Evolutionary conservation across 2,329 filamentous ascomycete genomes (phyloP), one percentile per base, ranked within the genome.

Genomic region (Grosmannia huntii): DNA sequence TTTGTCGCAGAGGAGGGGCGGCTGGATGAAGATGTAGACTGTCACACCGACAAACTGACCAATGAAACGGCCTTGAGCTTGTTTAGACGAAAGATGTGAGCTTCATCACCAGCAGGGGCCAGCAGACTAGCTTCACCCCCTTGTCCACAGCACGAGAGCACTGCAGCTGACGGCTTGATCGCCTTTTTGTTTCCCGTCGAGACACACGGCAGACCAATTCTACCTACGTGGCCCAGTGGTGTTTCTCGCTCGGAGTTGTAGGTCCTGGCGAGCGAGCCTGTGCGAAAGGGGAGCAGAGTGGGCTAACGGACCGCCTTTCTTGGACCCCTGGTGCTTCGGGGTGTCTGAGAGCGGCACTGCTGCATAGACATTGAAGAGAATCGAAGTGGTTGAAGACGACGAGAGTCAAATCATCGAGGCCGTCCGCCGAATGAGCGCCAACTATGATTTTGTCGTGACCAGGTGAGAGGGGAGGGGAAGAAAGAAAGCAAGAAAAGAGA

Each of bases 381-480:
- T 97, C 57, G 94, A 97, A 70, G 91, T 96, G 59, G 94, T 97
- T 66, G 86, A 89, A 61, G 94, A 99, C 66, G 91, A 96, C 62
- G 90, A 96, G 68, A 76, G 76, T 62, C 91, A 96, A 66, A 97
- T 99, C 67, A 76, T 92, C 56, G 91, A 97, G 70, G 90, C 90
- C 1, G 86, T 90, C 6, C 79, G 79, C 56, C 84, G 91, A 62
- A 95, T 99, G 90, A 95, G 89, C 68, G 78, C 81, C 56, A 85
- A 82, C 63, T 97, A 96, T 69, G 94, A 97, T 72, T 89, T 97
- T 69, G 89, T 99, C 52, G 89, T 97, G 5, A 97, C 94, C 7
- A 94, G 79, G 79, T 77, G 65, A 60, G 65, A 49, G 3, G 12
- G 19, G 4, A 1, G 12, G 14, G 36, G 36, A 4, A 2, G 36